Conservation (phyloP, 2,329 filamentous ascomycete species). For the Pyricularia grisea region DNA sequence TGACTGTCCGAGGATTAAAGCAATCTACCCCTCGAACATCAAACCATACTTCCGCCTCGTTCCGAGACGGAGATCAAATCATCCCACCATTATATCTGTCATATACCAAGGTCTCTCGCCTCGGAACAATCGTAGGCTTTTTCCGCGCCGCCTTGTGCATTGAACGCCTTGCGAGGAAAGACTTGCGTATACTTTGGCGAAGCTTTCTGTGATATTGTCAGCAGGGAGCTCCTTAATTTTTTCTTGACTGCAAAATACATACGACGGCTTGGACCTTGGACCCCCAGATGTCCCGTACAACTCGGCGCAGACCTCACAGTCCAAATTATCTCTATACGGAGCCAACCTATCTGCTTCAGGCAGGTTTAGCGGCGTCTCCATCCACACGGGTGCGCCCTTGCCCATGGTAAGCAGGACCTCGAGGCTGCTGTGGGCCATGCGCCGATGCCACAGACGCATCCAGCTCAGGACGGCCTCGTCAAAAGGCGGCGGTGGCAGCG, state of each 20-base stretch:
- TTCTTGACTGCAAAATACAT: background rate
- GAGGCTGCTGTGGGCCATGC: background rate
- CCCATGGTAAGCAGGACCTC: background rate
- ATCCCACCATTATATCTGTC: background rate
- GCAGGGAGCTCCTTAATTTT: background rate
- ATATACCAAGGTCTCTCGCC: background rate
- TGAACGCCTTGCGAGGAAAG: background rate
- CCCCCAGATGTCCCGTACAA: background rate
- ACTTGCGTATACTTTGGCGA: background rate
- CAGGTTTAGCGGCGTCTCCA: background rate
- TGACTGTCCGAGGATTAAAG: background rate
- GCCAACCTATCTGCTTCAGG: background rate
- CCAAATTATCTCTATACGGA: background rate
- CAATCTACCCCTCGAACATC: background rate
- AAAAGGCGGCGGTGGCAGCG: background rate
- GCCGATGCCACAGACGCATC: background rate
- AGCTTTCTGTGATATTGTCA: background rate
- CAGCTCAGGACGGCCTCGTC: background rate
- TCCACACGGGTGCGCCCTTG: background rate
- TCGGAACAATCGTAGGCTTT: background rate
- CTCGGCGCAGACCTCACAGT: background rate
- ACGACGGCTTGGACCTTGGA: background rate
- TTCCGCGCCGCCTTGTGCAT: background rate
- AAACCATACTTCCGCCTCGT: background rate
- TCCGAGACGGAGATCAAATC: background rate